A percentile compares a stretch with the other conserved stretches of the same genome.
Evolutionary conservation across 805 yeast genomes (phyloP).

Genomic region (Starmerella potacharoeniae): DNA sequence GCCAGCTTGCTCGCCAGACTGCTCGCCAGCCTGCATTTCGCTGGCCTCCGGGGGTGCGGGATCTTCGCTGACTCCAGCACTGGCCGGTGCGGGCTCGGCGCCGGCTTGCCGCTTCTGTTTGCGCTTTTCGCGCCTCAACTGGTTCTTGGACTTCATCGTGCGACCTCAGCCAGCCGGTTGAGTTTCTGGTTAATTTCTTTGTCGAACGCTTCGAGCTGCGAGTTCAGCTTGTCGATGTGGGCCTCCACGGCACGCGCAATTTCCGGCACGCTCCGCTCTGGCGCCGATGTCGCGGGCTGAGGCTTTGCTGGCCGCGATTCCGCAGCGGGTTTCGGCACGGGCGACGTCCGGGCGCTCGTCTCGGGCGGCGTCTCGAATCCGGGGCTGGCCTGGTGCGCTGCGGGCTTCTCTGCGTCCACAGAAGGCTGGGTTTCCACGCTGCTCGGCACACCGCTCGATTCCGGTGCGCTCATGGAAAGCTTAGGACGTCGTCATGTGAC

Average conservation of each 20-base stretch:
- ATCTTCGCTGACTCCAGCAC: background rate
- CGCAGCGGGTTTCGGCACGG: background rate
- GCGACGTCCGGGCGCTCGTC: background rate
- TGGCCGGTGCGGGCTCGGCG: background rate
- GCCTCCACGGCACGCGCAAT: slow-evolving; percentile 18
- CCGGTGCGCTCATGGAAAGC: slow-evolving; percentile 1
- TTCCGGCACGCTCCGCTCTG: slow-evolving; percentile 12
- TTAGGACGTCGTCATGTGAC: background rate
- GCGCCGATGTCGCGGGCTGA: background rate
- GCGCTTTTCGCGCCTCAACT: slow-evolving; percentile 7
- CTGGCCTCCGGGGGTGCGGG: too few relatives aligned
- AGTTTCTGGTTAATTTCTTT: slow-evolving; percentile 17
- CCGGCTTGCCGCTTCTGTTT: background rate
- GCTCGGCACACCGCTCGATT: background rate
- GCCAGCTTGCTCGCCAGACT: background rate
- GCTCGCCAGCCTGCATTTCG: background rate
- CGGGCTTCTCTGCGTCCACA: background rate
- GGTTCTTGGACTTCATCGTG: slow-evolving; percentile 8
- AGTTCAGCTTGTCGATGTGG: slow-evolving; percentile 11
- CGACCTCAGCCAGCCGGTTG: slow-evolving; percentile 8
- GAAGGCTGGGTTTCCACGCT: background rate
- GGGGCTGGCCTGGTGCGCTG: background rate
- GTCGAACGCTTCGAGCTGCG: slow-evolving; percentile 17
- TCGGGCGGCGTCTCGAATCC: background rate
- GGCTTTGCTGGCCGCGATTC: background rate